Base-by-base conservation (phyloP, 2,329 filamentous ascomycete genomes). In the Gnomoniopsis smithogilvyi region DNA sequence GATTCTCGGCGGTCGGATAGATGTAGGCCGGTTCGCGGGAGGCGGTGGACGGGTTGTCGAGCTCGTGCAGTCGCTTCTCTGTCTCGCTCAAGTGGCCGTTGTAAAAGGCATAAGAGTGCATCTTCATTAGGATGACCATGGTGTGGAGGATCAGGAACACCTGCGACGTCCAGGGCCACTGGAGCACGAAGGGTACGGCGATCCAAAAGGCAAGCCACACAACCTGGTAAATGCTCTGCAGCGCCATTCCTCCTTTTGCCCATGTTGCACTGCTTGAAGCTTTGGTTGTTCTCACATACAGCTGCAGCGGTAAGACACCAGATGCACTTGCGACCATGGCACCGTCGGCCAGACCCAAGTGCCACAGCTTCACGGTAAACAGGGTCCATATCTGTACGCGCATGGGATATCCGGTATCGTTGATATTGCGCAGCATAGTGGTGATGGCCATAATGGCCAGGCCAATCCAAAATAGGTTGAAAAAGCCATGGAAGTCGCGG, bases 71-170 rank as follows among this genome's bases (percentile, higher is more conserved):
- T 12, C 92, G 88, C 69, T 89, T 87, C 72, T 96, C 85, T 0
- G 92, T 96, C 72, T 95, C 91, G 65, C 89, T 91, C 17, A 99
- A 80, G 73, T 99, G 95, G 12, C 95, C 95, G 68, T 97, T 98
- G 78, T 99, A 99, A 73, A 98, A 99, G 24, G 92, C 90, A 70
- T 96, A 99, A 6, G 93, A 97, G 73, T 99, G 95, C 86, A 98
- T 95, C 80, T 99, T 99, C 95, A 99, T 99, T 53, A 97, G 86
- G 21, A 99, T 81, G 8, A 91, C 89, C 74, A 99, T 86, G 47
- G 92, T 89, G 74, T 99, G 95, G 36, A 99, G 80, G 12, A 93
- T 89, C 66, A 99, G 84, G 73, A 96, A 99, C 43, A 99, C 95
- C 70, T 98, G 95, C 2, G 94, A 88, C 0, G 95, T 99, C 95